Percentiles rank a stretch among this genome's conserved stretches.
Evolutionary conservation across 352 stramenopile species (phyloP).

Genomic region (Peronospora farinosa): DNA sequence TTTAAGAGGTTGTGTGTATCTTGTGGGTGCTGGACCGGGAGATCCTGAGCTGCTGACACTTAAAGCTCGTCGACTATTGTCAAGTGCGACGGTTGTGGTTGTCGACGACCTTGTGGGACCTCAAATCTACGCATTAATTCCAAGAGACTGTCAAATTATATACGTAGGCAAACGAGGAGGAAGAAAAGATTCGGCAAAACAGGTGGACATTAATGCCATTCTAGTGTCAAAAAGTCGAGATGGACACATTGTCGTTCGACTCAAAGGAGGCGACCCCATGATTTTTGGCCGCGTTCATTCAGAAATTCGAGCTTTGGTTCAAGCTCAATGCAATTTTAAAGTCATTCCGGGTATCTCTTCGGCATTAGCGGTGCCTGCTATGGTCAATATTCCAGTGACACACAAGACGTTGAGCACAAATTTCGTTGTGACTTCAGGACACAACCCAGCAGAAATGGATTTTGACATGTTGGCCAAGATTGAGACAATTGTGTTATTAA

Average conservation of each 20-base stretch:
- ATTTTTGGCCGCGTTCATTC: slow-evolving; percentile 35
- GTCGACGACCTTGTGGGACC: slow-evolving; percentile 58
- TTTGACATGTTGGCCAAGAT: slow-evolving; percentile 39
- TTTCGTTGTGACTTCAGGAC: slow-evolving; percentile 59
- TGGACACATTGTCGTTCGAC: slow-evolving; percentile 52
- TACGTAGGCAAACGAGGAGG: slow-evolving; percentile 67
- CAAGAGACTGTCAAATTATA: slow-evolving; percentile 50
- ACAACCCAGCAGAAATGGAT: slow-evolving; percentile 68
- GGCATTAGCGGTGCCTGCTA: slow-evolving; percentile 48
- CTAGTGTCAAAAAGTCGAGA: slow-evolving; percentile 45
- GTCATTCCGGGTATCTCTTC: slow-evolving; percentile 37
- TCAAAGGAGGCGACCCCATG: slow-evolving; percentile 70
- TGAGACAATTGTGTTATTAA: slow-evolving; percentile 53
- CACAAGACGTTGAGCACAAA: slow-evolving; percentile 61
- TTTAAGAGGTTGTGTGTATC: slow-evolving; percentile 43
- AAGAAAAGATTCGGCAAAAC: slow-evolving; percentile 58
- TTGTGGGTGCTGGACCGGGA: slow-evolving; percentile 55
- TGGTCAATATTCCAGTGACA: slow-evolving; percentile 58
- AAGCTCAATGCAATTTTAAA: too few relatives aligned
- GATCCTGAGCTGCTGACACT: slow-evolving; percentile 54
- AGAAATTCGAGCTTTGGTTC: too few relatives aligned
- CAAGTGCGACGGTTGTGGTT: slow-evolving; percentile 39
- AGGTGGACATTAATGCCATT: slow-evolving; percentile 59
- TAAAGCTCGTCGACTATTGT: slow-evolving; percentile 39
- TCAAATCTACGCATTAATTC: slow-evolving; percentile 49